These are phyloP conservation scores for Arthrobotrys iridis DNA, from an alignment of 2,329 filamentous ascomycete species.

Conservation along the genomic window DNA sequence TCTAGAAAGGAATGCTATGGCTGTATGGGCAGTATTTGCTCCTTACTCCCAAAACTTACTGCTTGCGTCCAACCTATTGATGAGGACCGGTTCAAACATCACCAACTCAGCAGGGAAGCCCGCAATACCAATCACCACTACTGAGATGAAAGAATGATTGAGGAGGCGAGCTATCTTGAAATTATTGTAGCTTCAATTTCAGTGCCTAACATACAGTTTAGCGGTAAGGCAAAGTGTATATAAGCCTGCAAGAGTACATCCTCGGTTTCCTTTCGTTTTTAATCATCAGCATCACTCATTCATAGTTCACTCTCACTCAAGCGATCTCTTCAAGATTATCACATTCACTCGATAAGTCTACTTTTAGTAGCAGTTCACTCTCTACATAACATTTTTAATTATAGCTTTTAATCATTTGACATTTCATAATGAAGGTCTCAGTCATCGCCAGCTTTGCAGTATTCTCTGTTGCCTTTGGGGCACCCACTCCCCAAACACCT, in stretches of 20 bases:
- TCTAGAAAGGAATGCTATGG: not conserved
- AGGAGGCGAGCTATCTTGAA: not conserved
- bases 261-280: conserved; percentile 5
- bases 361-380: conserved; percentile 11
- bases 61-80: not conserved
- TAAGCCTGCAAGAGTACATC: conserved; percentile 15
- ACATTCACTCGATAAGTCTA: conserved; percentile 38
- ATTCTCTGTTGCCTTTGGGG: conserved; percentile 19
- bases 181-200: not conserved
- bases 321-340: conserved; percentile 34
- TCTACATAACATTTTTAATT: conserved; percentile 8
- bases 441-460: conserved; percentile 13
- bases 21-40: not conserved
- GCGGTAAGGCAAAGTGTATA: conserved; percentile 20
- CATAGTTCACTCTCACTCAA: not conserved
- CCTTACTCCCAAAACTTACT: not conserved
- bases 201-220: not conserved
- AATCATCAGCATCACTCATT: conserved; percentile 42
- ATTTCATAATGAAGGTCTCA: conserved; percentile 46
- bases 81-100: not conserved
- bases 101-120: not conserved
- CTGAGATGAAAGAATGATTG: conserved; percentile 17
- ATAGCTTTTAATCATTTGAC: conserved; percentile 18
- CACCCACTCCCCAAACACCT: not conserved
- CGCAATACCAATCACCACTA: not conserved